A percentile compares a stretch with the other conserved stretches of the same genome.
phyloP scores from a whole-genome alignment of 345 rosid genomes.

The Eucalyptus melliodora region DNA sequence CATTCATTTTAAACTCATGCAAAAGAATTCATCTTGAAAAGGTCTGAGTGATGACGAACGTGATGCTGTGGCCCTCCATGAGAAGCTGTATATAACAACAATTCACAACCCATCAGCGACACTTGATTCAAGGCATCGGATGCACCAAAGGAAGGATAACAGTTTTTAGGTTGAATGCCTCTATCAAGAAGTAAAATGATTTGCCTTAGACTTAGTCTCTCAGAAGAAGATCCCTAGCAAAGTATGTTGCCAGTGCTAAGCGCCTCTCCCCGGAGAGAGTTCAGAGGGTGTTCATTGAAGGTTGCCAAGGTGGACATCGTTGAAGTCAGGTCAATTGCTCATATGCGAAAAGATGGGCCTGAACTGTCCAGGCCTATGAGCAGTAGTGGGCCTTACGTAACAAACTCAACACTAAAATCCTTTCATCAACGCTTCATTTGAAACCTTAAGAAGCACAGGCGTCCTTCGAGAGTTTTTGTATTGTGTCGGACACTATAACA shows the following conservation, averaged over 20 bases:
- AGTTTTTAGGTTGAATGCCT: conserved; percentile 22
- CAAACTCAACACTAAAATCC: too few species aligned
- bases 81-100: conserved; percentile 43
- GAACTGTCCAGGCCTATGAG: conserved; percentile 31
- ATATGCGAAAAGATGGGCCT: conserved; percentile 36
- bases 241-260: conserved; percentile 31
- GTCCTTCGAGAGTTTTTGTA: rapidly evolving
- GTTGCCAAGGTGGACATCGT: conserved; percentile 31
- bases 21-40: conserved; percentile 4
- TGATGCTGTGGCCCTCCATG: conserved; percentile 46
- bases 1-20: conserved; percentile 56
- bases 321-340: conserved; percentile 42
- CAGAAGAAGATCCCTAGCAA: conserved; percentile 51
- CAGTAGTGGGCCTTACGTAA: too few species aligned
- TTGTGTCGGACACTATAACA: rapidly evolving
- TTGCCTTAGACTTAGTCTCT: conserved; percentile 28
- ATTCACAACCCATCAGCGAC: conserved; percentile 20
- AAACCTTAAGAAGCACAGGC: too few species aligned
- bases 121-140: conserved; percentile 13
- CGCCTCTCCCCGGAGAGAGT: conserved; percentile 38
- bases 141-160: conserved; percentile 31
- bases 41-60: conserved; percentile 24
- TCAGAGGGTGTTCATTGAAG: conserved; percentile 25
- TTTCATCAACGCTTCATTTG: too few species aligned
- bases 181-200: conserved; percentile 36